phyloP scores from a whole-genome alignment of 208 protist species.

The Polymyxa betae region DNA sequence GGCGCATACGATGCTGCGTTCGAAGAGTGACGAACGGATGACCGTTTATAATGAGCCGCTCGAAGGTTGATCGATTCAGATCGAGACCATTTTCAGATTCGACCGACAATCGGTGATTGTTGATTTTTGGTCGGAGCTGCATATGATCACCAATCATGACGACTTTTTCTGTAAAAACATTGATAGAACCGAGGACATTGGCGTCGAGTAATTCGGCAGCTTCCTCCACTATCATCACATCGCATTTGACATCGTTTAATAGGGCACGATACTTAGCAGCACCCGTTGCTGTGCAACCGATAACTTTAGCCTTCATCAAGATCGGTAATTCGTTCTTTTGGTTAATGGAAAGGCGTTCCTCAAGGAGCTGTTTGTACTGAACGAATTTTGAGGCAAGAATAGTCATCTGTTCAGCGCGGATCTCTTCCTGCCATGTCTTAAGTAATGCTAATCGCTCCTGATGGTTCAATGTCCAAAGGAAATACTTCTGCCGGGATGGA shows the following conservation, averaged over 20 bases:
- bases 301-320: neutral
- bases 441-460: neutral
- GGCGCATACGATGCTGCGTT: neutral
- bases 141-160: neutral
- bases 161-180: neutral
- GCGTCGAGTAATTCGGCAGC: neutral
- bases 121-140: neutral
- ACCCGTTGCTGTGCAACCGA: neutral
- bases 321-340: neutral
- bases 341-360: neutral
- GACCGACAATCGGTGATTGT: neutral
- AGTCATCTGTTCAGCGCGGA: neutral
- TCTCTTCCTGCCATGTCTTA: neutral
- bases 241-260: neutral
- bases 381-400: neutral
- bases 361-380: neutral
- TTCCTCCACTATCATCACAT: neutral
- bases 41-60: neutral
- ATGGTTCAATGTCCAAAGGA: too few relatives aligned
- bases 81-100: neutral
- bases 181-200: neutral
- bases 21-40: neutral
- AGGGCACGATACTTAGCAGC: neutral
- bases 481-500: too few relatives aligned
- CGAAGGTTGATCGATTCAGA: neutral